phyloP scores from a whole-genome alignment of 805 yeast genomes.

The Alloascoidea hylecoeti region DNA sequence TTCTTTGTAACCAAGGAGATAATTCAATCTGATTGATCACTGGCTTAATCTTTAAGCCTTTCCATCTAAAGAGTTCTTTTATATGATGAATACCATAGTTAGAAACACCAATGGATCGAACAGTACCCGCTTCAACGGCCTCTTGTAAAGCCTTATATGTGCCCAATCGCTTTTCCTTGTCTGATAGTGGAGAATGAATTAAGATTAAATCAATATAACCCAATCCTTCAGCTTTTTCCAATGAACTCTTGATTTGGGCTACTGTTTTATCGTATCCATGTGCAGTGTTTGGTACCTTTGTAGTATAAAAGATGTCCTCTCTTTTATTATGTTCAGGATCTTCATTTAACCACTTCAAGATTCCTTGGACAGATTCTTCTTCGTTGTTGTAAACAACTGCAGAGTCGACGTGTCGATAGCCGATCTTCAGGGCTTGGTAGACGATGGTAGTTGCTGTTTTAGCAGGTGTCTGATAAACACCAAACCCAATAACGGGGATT shows the following conservation, averaged over 20 bases:
- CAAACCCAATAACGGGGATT: conserved; percentile 40
- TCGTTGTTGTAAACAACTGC: conserved; percentile 47
- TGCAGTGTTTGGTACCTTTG: conserved; percentile 20
- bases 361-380: conserved; percentile 37
- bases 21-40: conserved; percentile 58
- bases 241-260: conserved; percentile 25
- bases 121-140: conserved; percentile 38
- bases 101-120: conserved; percentile 65
- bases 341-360: conserved; percentile 22
- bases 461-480: conserved; percentile 29
- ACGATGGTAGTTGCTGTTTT: conserved; percentile 18
- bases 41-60: conserved; percentile 35
- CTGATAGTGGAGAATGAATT: conserved; percentile 38
- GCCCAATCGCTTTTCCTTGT: conserved; percentile 14
- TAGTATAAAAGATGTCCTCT: conserved; percentile 24
- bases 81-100: conserved; percentile 54
- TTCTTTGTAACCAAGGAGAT: conserved; percentile 34
- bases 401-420: conserved; percentile 51
- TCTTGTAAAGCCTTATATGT: conserved; percentile 43
- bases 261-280: conserved; percentile 25
- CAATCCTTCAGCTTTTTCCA: conserved; percentile 25
- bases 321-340: conserved; percentile 16
- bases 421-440: conserved; percentile 30
- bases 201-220: conserved; percentile 40
- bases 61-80: conserved; percentile 45